phyloP scores from a whole-genome alignment of 1,284 basidiomycete genomes.

The Neolentinus lepideus region DNA sequence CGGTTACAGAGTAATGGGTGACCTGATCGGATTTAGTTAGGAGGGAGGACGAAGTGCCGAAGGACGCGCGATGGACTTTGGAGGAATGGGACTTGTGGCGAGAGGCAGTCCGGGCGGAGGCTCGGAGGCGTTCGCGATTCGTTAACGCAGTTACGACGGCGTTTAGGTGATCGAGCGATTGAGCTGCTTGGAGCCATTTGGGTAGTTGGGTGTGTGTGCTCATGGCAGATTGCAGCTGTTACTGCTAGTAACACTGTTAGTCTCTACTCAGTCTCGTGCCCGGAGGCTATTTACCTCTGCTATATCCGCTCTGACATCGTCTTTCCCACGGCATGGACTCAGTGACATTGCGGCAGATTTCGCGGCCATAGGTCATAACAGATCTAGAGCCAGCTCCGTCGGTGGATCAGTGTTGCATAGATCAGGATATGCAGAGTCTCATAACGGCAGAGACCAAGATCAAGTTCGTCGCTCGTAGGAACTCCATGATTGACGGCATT shows the following conservation, averaged over 20 bases:
- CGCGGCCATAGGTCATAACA: neutral
- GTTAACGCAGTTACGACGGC: constrained; percentile 28
- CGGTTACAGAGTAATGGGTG: constrained; percentile 47
- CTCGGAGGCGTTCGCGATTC: constrained; percentile 33
- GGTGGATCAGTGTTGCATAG: neutral
- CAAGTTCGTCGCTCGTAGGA: constrained; percentile 45
- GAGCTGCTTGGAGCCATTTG: constrained; percentile 23
- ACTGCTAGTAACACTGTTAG: too few species aligned
- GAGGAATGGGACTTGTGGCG: constrained; percentile 20
- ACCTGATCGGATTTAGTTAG: constrained; percentile 17
- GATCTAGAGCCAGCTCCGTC: neutral
- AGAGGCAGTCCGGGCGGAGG: constrained; percentile 27
- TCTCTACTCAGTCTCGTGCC: constrained; percentile 4
- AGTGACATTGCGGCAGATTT: neutral
- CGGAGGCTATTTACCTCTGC: constrained; percentile 8
- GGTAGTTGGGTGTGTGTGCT: constrained; percentile 1
- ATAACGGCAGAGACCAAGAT: constrained; percentile 41
- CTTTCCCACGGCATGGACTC: neutral
- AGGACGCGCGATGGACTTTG: constrained; percentile 15
- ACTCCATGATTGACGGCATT: neutral
- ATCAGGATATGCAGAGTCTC: constrained; percentile 10
- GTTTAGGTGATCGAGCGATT: constrained; percentile 25
- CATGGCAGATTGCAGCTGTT: constrained; percentile 2
- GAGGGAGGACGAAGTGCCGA: constrained; percentile 13
- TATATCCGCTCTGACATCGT: neutral